Evolutionary conservation across 2,329 filamentous ascomycete genomes (phyloP), one percentile per base, ranked within the genome.

Genomic region (Exophiala spinifera): DNA sequence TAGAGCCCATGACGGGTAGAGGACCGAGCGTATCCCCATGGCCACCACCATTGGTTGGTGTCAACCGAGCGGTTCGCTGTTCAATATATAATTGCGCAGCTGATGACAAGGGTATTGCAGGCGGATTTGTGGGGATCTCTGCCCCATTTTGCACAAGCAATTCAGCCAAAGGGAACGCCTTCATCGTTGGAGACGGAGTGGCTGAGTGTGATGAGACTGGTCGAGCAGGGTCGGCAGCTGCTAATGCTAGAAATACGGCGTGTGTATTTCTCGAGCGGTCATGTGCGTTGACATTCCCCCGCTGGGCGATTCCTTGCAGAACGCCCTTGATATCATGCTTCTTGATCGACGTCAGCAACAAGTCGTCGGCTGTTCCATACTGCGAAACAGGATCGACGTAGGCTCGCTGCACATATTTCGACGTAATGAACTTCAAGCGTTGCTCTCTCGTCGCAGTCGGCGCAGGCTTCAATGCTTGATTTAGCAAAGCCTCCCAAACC

Each of bases 281-380:
- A 4, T 84, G 77, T 2, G 86, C 82, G 66, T 99, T 99, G 13
- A 91, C 89, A 65, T 91, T 96, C 13, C 89, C 94, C 57, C 82
- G 82, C 28, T 96, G 79, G 1, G 94, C 90, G 44, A 99, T 79
- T 3, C 89, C 92, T 65, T 96, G 95, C 21, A 99, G 82, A 20
- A 96, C 91, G 60, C 91, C 88, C 66, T 94, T 88, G 51, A 99
- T 89, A 67, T 99, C 91, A 70, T 96, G 96, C 72, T 86, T 90
- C 78, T 97, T 99, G 69, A 97, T 91, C 8, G 89, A 91, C 4
- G 91, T 91, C 36, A 99, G 76, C 4, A 99, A 79, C 0, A 89
- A 91, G 65, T 99, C 94, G 57, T 97, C 91, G 0, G 92, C 77
- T 0, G 86, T 89, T 1, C 79, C 78, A 68, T 89, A 94, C 40